Base-by-base conservation (phyloP, 2,329 filamentous ascomycete genomes). In the Pseudogymnoascus sp. region DNA sequence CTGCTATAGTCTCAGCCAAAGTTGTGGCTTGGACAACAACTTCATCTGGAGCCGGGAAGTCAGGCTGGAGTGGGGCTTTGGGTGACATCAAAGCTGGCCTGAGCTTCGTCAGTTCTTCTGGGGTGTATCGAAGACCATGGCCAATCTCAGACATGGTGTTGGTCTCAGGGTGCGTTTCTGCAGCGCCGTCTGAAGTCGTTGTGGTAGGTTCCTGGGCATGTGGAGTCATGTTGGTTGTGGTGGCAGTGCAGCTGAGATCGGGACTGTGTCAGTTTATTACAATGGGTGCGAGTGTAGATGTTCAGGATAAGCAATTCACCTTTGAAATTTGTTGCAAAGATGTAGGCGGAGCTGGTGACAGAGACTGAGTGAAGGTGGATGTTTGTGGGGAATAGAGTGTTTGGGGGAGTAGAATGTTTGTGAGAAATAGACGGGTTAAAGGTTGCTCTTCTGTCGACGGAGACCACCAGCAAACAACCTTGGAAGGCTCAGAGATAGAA, bases 61-160 rank as follows among this genome's bases (percentile, higher is more conserved):
- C 9, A 55, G 48, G 27, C n/a, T 21, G 48, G 29, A 3, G 15
- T 7, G 29, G 10, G 9, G 4, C 48, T 12, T 5, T 55, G 18
- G 29, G 48, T 2, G 29, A 55, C 29, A 35, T 33, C 9, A 1
- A 9, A 15, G 29, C 15, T 8, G 39, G 61, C 36, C 59, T 59
- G 12, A 68, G 39, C 13, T 48, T 62, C 15, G 69, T 60, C 10
- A 70, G 59, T 6, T 67, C 60, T 45, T 67, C 64, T n/a, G 62
- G 18, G 7, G 65, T 64, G 48, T 70, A 69, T 29, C 61, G 62
- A 7, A 58, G 45, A 25, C 58, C 55, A 21, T 29, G 61, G 8
- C 9, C 48, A 29, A 58, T 61, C 15, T 64, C 29, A 7, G 48
- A 4, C 29, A 55, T 21, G n/a, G 2, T 9, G n/a, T 13, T 55